Evolutionary conservation across 129 eudicot species (phyloP).

Genomic region (Tagetes patula): DNA sequence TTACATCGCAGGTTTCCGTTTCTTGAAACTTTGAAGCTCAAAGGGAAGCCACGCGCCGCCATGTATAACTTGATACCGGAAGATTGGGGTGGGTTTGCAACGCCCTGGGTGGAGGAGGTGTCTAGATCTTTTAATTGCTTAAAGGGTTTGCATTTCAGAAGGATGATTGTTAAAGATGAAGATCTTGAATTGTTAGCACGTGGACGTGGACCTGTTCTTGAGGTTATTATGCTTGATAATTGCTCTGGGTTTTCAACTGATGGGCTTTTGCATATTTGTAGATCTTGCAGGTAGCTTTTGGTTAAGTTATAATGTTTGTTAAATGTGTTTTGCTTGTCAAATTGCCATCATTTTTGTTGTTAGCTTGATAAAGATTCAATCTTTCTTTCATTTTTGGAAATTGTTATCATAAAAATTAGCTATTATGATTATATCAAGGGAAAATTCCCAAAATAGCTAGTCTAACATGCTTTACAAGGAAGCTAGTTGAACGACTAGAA

Average conservation of each 20-base stretch:
- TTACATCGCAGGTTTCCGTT: constrained; percentile 51
- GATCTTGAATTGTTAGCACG: constrained; percentile 60
- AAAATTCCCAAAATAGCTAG: too few species aligned
- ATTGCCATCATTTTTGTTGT: background rate
- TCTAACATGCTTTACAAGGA: too few species aligned
- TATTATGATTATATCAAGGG: too few species aligned
- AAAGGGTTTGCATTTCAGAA: constrained; percentile 60
- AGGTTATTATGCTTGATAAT: constrained; percentile 66
- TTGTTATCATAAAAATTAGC: constrained; percentile 36
- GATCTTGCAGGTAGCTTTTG: constrained; percentile 59
- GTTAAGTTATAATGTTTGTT: background rate
- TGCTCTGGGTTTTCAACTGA: constrained; percentile 79
- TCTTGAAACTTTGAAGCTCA: constrained; percentile 61
- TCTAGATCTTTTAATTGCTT: constrained; percentile 42
- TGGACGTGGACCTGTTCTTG: constrained; percentile 49
- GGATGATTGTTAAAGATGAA: constrained; percentile 74
- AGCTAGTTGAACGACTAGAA: too few species aligned
- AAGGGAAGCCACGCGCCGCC: constrained; percentile 93
- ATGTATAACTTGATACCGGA: constrained; percentile 85
- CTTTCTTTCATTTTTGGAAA: constrained; percentile 2
- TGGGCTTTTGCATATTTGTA: constrained; percentile 54
- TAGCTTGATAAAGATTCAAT: constrained; percentile 1
- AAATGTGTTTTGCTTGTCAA: background rate
- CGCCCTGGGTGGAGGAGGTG: constrained; percentile 71
- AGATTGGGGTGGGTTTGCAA: constrained; percentile 82